phyloP scores from a whole-genome alignment of 1,139 yeast genomes.

The Candida sanyaensis region DNA sequence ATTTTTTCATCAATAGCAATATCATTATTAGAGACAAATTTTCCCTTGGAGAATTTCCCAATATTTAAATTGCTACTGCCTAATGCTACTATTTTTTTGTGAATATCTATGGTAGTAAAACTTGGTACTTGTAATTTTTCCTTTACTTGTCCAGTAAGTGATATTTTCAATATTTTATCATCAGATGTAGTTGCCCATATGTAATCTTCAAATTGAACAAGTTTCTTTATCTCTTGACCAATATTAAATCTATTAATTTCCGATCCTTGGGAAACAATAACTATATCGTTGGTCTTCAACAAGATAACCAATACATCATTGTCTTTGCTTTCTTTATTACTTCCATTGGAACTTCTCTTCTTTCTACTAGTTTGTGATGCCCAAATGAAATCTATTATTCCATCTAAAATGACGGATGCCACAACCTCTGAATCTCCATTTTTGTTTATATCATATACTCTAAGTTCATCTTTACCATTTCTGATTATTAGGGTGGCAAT shows the following conservation, averaged over 20 bases:
- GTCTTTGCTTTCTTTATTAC: background rate
- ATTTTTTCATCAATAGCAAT: conserved; percentile 2
- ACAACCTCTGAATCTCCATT: conserved; percentile 5
- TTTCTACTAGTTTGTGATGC: conserved; percentile 12
- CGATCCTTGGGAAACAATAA: conserved; percentile 45
- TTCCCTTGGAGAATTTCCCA: conserved; percentile 8
- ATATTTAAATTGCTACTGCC: conserved; percentile 4
- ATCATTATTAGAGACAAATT: conserved; percentile 7
- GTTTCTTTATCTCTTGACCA: conserved; percentile 12
- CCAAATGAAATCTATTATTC: conserved; percentile 22
- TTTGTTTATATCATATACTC: conserved; percentile 24
- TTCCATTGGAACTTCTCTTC: conserved; percentile 13
- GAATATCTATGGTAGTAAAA: conserved; percentile 1
- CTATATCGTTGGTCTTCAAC: conserved; percentile 37
- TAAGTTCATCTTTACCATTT: conserved; percentile 37
- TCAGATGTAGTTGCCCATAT: conserved; percentile 9
- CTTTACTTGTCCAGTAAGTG: conserved; percentile 3
- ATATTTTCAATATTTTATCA: conserved; percentile 3
- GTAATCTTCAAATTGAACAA: conserved; percentile 8
- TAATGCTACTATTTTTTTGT: background rate
- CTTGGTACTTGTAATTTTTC: conserved; percentile 3
- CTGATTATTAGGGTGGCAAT: conserved; percentile 34
- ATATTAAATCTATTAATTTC: conserved; percentile 31
- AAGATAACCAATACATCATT: conserved; percentile 32
- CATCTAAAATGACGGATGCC: conserved; percentile 16